Evolutionary conservation across 2,329 filamentous ascomycete species (phyloP), one percentile per base, ranked within the genome.

Genomic region (Apiospora arundinis): DNA sequence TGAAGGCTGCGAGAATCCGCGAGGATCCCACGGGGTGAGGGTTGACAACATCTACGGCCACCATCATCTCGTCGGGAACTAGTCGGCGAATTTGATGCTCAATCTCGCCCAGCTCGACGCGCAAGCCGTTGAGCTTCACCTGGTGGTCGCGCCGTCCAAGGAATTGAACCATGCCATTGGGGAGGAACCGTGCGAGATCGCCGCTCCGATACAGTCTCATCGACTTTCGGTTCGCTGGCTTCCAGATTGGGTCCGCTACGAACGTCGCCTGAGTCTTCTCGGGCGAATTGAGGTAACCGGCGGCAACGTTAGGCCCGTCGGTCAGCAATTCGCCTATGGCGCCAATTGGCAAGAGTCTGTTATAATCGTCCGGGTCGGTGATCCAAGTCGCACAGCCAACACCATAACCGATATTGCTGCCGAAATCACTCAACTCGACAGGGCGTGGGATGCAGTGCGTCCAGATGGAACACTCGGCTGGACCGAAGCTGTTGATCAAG

Each of bases 41-140:
- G 12, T 44, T n/a, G 67, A 67, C 66, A 11, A 71, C 21, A 40
- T 60, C 70, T 23, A 71, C 70, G 52, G 70, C 42, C 7, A 67
- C 65, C 65, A 70, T 42, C 46, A 52, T 71, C 9, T 42, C 40
- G 18, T 63, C 71, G 7, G 69, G 46, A 1, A 70, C 66, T 12
- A 56, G 18, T 37, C 37, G 66, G 4, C 68, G 49, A 12, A 73
- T 40, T 12, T 70, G 66, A 11, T 71, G 63, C 45, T 82, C 86
- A 67, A 83, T 83, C 76, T 83, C 85, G 21, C 81, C 83, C 69
- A 84, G 77, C 78, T 83, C 88, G 71, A 85, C 79, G 72, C 85
- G 74, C 68, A 81, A 86, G 65, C 88, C 88, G 45, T 83, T 81
- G 14, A 88, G 76, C 74, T 88, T 88, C 48, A 87, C 80, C 75